These are phyloP conservation scores for Oryza glumipatula DNA, from an alignment of 176 grass and related monocot species.

Conservation along the genomic window DNA sequence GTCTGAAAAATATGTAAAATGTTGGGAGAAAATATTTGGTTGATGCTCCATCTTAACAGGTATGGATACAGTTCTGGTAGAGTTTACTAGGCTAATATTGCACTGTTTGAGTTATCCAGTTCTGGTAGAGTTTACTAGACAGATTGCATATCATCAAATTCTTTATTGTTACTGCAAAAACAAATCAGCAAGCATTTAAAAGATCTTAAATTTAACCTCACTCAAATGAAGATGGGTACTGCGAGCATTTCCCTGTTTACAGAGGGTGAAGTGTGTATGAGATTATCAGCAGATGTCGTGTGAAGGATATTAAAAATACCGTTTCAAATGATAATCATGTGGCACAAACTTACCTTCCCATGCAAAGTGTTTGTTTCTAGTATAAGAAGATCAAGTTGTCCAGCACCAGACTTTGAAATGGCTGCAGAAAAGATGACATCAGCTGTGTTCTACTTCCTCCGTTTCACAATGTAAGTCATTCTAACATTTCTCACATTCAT, in stretches of 20 bases:
- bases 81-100: conserved; percentile 1
- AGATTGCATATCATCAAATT: not conserved
- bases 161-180: not conserved
- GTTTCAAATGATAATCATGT: not conserved
- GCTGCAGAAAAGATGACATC: conserved; percentile 25
- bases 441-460: not conserved
- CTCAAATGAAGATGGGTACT: conserved; percentile 41
- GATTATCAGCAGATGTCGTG: not conserved
- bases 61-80: not conserved
- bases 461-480: no score
- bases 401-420: conserved; percentile 43
- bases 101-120: not conserved
- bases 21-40: not conserved
- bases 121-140: not conserved
- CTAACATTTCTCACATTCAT: no score
- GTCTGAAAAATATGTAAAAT: conserved; percentile 36
- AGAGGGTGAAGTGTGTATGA: conserved; percentile 8
- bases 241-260: conserved; percentile 39
- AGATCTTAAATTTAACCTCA: conserved; percentile 28
- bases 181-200: not conserved
- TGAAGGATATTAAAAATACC: not conserved
- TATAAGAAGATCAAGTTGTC: conserved; percentile 37
- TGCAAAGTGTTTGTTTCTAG: conserved; percentile 40
- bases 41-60: not conserved
- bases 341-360: conserved; percentile 8